Percentiles rank a stretch among this genome's conserved stretches.
These are phyloP conservation scores for Carex pumila DNA, from an alignment of 176 grass and related monocot species.

Conservation along the genomic window DNA sequence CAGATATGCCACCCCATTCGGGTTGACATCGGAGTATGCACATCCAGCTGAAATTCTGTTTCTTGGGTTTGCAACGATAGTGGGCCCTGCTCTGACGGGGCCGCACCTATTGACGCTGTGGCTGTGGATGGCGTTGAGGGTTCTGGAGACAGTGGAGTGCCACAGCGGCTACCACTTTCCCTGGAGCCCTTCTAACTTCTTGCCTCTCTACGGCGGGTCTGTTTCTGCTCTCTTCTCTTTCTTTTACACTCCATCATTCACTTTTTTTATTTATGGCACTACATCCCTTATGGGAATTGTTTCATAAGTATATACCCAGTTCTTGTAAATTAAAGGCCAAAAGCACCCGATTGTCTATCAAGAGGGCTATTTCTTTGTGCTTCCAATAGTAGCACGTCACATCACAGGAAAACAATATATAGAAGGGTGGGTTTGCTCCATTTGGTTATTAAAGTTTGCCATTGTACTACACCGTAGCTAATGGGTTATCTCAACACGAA, in stretches of 20 bases:
- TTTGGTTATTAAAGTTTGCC: background rate
- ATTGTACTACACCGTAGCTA: background rate
- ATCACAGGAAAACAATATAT: background rate
- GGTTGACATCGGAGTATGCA: slow-evolving; percentile 86
- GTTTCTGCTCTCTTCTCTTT: slow-evolving; percentile 2
- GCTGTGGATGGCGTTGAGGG: slow-evolving; percentile 85
- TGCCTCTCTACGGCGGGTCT: slow-evolving; percentile 91
- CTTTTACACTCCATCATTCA: background rate
- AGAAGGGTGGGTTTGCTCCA: background rate
- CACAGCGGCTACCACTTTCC: slow-evolving; percentile 95
- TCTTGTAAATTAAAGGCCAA: background rate
- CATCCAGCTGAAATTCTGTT: slow-evolving; percentile 94
- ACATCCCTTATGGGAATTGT: background rate
- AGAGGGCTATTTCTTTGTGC: background rate
- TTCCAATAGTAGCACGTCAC: background rate
- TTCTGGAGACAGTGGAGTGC: slow-evolving; percentile 89
- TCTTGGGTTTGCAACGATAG: slow-evolving; percentile 72
- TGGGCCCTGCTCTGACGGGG: slow-evolving; percentile 81
- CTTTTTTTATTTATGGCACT: background rate
- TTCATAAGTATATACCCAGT: background rate
- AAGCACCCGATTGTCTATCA: background rate
- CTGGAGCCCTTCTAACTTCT: slow-evolving; percentile 94
- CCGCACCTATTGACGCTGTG: slow-evolving; percentile 86
- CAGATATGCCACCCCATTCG: slow-evolving; percentile 90
- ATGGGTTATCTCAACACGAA: background rate